Conservation (phyloP, 2,329 filamentous ascomycete species). For the Aspergillus pseudotamarii region DNA sequence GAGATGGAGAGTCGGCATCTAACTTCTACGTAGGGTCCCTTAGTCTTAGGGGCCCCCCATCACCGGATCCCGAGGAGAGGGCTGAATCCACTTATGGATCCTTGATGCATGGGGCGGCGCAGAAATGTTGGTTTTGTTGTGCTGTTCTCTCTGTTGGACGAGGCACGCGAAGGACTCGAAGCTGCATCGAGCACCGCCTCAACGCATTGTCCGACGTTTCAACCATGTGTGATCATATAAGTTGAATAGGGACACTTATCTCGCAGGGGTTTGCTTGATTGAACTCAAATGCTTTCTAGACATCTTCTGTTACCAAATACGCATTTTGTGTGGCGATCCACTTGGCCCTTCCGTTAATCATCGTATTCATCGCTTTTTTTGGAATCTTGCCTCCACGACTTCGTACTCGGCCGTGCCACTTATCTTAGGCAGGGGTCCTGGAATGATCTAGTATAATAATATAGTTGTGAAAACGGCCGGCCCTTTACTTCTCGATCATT, state of each 20-base stretch:
- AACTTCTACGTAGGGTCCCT: not conserved
- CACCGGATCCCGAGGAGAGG: not conserved
- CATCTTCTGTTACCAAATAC: not conserved
- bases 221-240: constrained; percentile 1
- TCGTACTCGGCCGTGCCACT: constrained; percentile 17
- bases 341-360: constrained; percentile 8
- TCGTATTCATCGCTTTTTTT: constrained; percentile 24
- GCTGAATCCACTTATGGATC: constrained; percentile 5
- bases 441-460: not conserved
- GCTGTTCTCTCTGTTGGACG: constrained; percentile 3
- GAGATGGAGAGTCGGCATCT: not conserved
- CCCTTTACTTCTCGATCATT: not conserved
- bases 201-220: not conserved
- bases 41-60: not conserved
- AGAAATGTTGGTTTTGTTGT: constrained; percentile 1
- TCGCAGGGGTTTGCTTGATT: not conserved
- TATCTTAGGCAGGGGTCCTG: not conserved
- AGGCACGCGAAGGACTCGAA: not conserved
- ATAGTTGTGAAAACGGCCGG: not conserved
- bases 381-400: constrained; percentile 12
- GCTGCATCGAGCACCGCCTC: constrained; percentile 8
- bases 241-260: not conserved
- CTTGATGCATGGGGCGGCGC: constrained; percentile 1
- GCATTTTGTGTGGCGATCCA: constrained; percentile 13
- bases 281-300: not conserved